phyloP scores from a whole-genome alignment of 495 filamentous ascomycete species.

The Penicillium bialowiezense region DNA sequence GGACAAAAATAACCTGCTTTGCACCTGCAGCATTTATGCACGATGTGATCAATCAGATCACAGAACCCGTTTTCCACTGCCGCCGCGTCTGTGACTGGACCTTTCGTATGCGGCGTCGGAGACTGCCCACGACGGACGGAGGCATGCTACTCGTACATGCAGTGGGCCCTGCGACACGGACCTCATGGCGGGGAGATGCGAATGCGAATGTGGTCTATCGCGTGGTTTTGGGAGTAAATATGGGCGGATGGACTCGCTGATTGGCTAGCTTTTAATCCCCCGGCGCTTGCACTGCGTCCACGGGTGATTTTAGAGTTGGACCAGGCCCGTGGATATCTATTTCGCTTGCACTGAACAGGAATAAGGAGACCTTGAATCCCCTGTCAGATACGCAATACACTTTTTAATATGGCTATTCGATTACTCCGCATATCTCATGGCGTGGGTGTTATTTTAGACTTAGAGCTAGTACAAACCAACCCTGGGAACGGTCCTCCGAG shows the following conservation, averaged over 20 bases:
- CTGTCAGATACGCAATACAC: too few relatives aligned
- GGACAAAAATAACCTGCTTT: constrained; percentile 28
- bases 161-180: too few relatives aligned
- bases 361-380: background rate
- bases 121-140: too few relatives aligned
- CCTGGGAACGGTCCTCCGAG: too few relatives aligned
- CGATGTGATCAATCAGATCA: constrained; percentile 19
- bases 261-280: constrained; percentile 1
- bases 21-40: constrained; percentile 29
- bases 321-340: background rate
- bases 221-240: background rate
- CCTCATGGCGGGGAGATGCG: background rate
- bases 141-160: too few relatives aligned
- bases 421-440: too few relatives aligned
- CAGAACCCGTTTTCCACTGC: background rate
- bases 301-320: constrained; percentile 3
- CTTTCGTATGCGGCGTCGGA: too few relatives aligned
- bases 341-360: background rate
- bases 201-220: constrained; percentile 3
- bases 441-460: too few relatives aligned
- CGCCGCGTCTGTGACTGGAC: constrained; percentile 6
- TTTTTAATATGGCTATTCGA: too few relatives aligned
- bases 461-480: too few relatives aligned
- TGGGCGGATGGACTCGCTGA: background rate
- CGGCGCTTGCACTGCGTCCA: constrained; percentile 9